phyloP scores from a whole-genome alignment of 2,329 filamentous ascomycete species.

The Aureobasidium uvarum region DNA sequence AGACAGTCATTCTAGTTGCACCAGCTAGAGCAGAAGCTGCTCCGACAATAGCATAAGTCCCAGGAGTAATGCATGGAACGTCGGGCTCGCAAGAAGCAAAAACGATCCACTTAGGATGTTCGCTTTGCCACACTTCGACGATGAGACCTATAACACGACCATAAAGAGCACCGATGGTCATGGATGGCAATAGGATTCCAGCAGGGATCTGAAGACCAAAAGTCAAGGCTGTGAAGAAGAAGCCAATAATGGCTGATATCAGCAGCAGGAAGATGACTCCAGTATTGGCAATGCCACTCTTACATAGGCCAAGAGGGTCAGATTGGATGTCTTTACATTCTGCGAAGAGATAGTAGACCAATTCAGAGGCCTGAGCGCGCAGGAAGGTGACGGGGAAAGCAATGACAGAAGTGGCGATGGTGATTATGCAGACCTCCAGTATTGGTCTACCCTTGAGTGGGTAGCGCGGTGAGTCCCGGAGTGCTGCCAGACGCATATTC shows the following conservation, averaged over 20 bases:
- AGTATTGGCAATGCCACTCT: conserved; percentile 76
- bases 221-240: conserved; percentile 80
- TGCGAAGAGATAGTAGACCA: conserved; percentile 87
- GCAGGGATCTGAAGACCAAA: conserved; percentile 94
- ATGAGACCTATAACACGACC: conserved; percentile 87
- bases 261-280: conserved; percentile 80
- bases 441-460: conserved; percentile 69
- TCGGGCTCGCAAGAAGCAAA: conserved; percentile 84
- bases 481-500: conserved; percentile 82
- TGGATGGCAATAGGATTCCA: conserved; percentile 91
- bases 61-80: conserved; percentile 83
- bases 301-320: conserved; percentile 88
- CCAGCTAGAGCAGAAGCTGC: conserved; percentile 92
- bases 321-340: conserved; percentile 81
- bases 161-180: conserved; percentile 89
- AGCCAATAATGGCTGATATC: conserved; percentile 77
- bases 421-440: conserved; percentile 73
- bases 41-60: conserved; percentile 94
- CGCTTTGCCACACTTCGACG: conserved; percentile 82
- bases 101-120: conserved; percentile 71
- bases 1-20: conserved; percentile 94
- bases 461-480: conserved; percentile 65
- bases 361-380: conserved; percentile 85
- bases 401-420: conserved; percentile 78
- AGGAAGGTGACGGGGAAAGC: conserved; percentile 98